phyloP scores from a whole-genome alignment of 495 filamentous ascomycete genomes.

The Penicillium manginii region DNA sequence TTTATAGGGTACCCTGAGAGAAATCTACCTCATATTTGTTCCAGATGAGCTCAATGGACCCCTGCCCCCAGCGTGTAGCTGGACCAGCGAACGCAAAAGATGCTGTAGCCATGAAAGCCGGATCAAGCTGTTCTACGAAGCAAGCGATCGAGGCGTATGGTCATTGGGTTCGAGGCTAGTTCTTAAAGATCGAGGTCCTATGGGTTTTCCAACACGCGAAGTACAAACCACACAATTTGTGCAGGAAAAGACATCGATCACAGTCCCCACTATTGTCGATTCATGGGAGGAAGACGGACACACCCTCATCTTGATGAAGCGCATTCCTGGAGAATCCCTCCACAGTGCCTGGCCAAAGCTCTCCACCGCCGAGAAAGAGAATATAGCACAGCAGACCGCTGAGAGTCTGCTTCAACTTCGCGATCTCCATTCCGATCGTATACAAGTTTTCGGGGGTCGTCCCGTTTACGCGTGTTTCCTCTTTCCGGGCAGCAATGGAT shows the following conservation, averaged over 20 bases:
- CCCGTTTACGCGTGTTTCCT: conserved; percentile 24
- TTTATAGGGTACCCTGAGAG: too few relatives aligned
- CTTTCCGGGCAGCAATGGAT: conserved; percentile 7
- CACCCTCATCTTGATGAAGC: conserved; percentile 53
- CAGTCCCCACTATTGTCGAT: conserved; percentile 55
- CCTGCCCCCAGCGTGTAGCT: conserved; percentile 30
- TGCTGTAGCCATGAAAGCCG: conserved; percentile 35
- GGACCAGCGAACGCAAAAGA: conserved; percentile 25
- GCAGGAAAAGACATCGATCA: conserved; percentile 50
- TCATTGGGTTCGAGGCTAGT: conserved; percentile 35
- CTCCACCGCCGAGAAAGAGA: conserved; percentile 25
- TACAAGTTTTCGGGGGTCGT: conserved; percentile 26
- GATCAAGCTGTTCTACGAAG: conserved; percentile 38
- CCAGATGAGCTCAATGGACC: too few relatives aligned
- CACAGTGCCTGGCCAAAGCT: conserved; percentile 24
- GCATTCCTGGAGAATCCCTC: conserved; percentile 38
- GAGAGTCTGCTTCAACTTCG: conserved; percentile 36
- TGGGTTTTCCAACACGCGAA: conserved; percentile 33
- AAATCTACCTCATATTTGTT: too few relatives aligned
- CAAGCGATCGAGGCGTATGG: conserved; percentile 35
- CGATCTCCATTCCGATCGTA: conserved; percentile 26
- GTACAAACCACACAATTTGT: conserved; percentile 53
- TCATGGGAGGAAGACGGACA: conserved; percentile 29
- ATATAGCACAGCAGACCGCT: conserved; percentile 34
- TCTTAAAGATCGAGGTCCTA: conserved; percentile 13